A percentile compares a stretch with the other conserved stretches of the same genome.
Evolutionary conservation across 2,329 filamentous ascomycete species (phyloP).

Genomic region (Exophiala dermatitidis): DNA sequence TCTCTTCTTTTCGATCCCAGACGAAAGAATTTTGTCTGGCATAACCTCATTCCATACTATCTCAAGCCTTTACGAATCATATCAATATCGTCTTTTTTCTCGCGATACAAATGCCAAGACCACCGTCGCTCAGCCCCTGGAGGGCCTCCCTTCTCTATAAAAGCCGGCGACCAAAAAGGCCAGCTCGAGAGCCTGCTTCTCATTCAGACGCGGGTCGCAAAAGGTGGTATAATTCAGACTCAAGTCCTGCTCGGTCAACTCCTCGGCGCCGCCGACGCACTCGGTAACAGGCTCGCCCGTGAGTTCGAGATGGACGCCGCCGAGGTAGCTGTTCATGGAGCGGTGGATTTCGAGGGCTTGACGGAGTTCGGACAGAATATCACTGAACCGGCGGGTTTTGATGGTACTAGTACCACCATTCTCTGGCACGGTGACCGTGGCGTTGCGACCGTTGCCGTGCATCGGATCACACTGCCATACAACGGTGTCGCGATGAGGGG

Average conservation of each 20-base stretch:
- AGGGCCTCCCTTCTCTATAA: slow-evolving; percentile 46
- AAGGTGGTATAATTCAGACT: slow-evolving; percentile 89
- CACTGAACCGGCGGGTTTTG: slow-evolving; percentile 86
- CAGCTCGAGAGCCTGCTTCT: slow-evolving; percentile 93
- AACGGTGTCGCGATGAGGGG: slow-evolving; percentile 56
- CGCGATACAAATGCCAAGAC: no score
- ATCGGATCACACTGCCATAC: slow-evolving; percentile 99
- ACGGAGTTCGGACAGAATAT: slow-evolving; percentile 81
- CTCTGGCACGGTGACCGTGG: slow-evolving; percentile 37
- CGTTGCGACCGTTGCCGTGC: slow-evolving; percentile 68
- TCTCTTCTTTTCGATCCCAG: no score
- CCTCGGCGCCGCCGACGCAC: slow-evolving; percentile 84
- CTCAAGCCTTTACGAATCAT: no score
- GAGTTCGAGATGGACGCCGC: slow-evolving; percentile 88
- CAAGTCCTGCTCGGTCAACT: slow-evolving; percentile 78
- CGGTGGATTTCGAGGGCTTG: slow-evolving; percentile 80
- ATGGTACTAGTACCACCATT: slow-evolving; percentile 59
- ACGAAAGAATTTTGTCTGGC: no score
- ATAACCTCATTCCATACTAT: no score
- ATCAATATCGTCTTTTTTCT: no score
- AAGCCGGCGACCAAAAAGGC: slow-evolving; percentile 89
- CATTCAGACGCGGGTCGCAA: slow-evolving; percentile 90
- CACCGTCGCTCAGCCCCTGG: no score
- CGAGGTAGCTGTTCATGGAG: slow-evolving; percentile 74
- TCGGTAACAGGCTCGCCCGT: slow-evolving; percentile 96